phyloP scores from a whole-genome alignment of 1,284 basidiomycete species.

The Malassezia vespertilionis region DNA sequence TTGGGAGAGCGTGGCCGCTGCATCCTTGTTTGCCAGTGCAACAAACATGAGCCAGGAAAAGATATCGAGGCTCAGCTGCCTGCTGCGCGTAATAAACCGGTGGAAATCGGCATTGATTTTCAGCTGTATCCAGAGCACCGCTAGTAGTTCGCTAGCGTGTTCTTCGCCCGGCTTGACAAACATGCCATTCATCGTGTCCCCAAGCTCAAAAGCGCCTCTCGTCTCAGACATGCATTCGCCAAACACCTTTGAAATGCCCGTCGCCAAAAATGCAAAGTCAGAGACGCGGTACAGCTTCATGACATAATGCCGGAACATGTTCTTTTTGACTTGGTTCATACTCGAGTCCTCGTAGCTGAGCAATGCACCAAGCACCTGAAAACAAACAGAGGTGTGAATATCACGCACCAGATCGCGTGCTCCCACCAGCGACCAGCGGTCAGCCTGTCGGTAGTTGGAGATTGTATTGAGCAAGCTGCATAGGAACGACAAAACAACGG shows the following conservation, averaged over 20 bases:
- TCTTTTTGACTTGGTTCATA: conserved; percentile 4
- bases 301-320: conserved; percentile 37
- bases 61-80: conserved; percentile 19
- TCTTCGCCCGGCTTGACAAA: conserved; percentile 12
- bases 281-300: conserved; percentile 37
- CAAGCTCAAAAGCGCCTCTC: conserved; percentile 9
- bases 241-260: conserved; percentile 21
- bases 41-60: conserved; percentile 24
- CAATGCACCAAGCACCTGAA: conserved; percentile 34
- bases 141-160: conserved; percentile 32
- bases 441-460: conserved; percentile 21
- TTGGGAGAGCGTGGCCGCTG: conserved; percentile 71
- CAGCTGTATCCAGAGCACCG: conserved; percentile 33
- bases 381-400: conserved; percentile 21
- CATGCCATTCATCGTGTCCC: not conserved
- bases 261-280: conserved; percentile 35
- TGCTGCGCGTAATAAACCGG: conserved; percentile 26
- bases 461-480: conserved; percentile 42
- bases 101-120: conserved; percentile 35
- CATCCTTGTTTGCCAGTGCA: conserved; percentile 23
- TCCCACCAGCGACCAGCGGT: conserved; percentile 9
- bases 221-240: conserved; percentile 15
- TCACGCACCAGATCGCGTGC: conserved; percentile 21
- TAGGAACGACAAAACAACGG: conserved; percentile 32
- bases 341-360: conserved; percentile 24